Percentiles rank a stretch among this genome's conserved stretches.
Conservation (phyloP, 2,329 filamentous ascomycete species). For the Fusarium palustre region DNA sequence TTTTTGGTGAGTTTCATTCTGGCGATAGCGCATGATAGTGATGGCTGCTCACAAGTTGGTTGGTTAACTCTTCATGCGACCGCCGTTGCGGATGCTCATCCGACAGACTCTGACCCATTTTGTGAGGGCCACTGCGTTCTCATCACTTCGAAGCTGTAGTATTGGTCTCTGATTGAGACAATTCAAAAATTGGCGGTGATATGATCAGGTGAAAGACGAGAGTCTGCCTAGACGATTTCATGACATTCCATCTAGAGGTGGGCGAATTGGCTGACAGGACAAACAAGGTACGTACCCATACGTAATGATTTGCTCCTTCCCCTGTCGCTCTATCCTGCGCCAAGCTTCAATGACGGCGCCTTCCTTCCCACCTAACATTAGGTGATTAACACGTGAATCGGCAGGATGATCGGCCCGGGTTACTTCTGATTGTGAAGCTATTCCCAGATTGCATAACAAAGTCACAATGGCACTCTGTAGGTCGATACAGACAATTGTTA, state of each 20-base stretch:
- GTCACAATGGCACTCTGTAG: not conserved
- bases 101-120: slow-evolving; percentile 66
- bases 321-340: slow-evolving; percentile 16
- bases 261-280: slow-evolving; percentile 42
- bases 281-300: slow-evolving; percentile 40
- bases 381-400: slow-evolving; percentile 22
- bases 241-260: slow-evolving; percentile 35
- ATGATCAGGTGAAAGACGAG: slow-evolving; percentile 26
- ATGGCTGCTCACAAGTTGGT: slow-evolving; percentile 60
- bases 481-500: not conserved
- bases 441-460: slow-evolving; percentile 14
- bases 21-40: slow-evolving; percentile 17
- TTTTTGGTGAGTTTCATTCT: not conserved
- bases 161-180: not conserved
- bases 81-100: slow-evolving; percentile 57
- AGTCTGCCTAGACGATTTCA: slow-evolving; percentile 39
- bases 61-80: slow-evolving; percentile 64
- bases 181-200: slow-evolving; percentile 20
- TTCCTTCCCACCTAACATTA: not conserved
- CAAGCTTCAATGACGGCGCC: slow-evolving; percentile 10
- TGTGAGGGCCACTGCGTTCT: slow-evolving; percentile 41
- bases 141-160: slow-evolving; percentile 38
- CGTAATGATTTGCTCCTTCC: slow-evolving; percentile 34
- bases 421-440: slow-evolving; percentile 20
- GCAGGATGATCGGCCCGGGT: slow-evolving; percentile 10